Evolutionary conservation across 2,329 filamentous ascomycete species (phyloP).

Genomic region (Colletotrichum lentis): DNA sequence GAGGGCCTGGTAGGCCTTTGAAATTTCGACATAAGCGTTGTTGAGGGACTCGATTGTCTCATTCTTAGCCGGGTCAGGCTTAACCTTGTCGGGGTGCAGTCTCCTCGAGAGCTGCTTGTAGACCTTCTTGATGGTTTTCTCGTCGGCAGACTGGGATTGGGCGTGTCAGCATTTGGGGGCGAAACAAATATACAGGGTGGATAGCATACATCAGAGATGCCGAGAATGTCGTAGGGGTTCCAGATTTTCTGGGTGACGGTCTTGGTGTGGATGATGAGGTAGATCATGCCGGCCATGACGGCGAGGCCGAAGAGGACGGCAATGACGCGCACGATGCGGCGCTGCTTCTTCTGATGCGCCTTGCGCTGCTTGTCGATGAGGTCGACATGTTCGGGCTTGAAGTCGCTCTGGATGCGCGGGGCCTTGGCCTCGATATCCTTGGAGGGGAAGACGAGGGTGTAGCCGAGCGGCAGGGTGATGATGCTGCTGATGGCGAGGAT

Average conservation of each 20-base stretch:
- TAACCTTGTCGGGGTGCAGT: slow-evolving; percentile 92
- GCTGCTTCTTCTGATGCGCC: slow-evolving; percentile 88
- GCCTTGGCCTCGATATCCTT: slow-evolving; percentile 81
- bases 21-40: slow-evolving; percentile 89
- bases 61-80: slow-evolving; percentile 84
- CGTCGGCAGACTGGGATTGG: slow-evolving; percentile 68
- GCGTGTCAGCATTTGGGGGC: slow-evolving; percentile 25
- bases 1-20: slow-evolving; percentile 96
- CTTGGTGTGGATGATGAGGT: slow-evolving; percentile 84
- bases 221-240: slow-evolving; percentile 96
- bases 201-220: slow-evolving; percentile 75
- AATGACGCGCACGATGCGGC: slow-evolving; percentile 83
- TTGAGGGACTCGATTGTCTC: slow-evolving; percentile 87
- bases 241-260: slow-evolving; percentile 79
- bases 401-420: slow-evolving; percentile 82
- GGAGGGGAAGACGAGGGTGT: slow-evolving; percentile 82
- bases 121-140: slow-evolving; percentile 90
- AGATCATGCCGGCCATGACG: slow-evolving; percentile 88
- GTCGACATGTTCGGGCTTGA: slow-evolving; percentile 81
- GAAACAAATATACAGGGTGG: neutral
- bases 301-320: slow-evolving; percentile 81
- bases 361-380: slow-evolving; percentile 83
- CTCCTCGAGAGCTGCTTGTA: slow-evolving; percentile 88
- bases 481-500: slow-evolving; percentile 89
- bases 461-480: slow-evolving; percentile 89